Evolutionary conservation across 371 early-diverging fungal genomes (phyloP).

Genomic region (Circinella minor): DNA sequence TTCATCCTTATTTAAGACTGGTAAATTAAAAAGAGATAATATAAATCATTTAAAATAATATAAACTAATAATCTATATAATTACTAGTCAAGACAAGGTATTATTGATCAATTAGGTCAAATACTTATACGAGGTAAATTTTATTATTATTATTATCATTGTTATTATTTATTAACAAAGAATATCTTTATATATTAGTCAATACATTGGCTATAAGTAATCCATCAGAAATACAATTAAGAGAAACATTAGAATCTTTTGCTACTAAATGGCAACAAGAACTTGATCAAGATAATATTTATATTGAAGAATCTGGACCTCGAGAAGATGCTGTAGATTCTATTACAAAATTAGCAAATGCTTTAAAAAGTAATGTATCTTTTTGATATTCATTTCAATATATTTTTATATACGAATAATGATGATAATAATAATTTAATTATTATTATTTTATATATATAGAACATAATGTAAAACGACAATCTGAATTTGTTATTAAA

Average conservation of each 20-base stretch:
- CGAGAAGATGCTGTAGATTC: conserved; percentile 14
- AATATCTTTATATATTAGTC: background rate
- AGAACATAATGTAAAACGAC: background rate
- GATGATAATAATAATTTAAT: too few relatives aligned
- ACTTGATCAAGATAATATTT: background rate
- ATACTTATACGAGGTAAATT: conserved; percentile 9
- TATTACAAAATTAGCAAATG: conserved; percentile 1
- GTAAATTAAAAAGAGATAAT: background rate
- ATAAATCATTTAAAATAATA: too few relatives aligned
- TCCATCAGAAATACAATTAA: background rate
- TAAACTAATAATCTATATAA: background rate
- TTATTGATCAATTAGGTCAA: conserved; percentile 4
- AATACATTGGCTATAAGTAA: conserved; percentile 2
- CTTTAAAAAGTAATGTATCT: conserved; percentile 8
- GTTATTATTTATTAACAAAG: background rate
- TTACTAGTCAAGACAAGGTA: conserved; percentile 10
- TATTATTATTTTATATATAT: too few relatives aligned
- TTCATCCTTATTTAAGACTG: conserved; percentile 12
- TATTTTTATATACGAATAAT: too few relatives aligned
- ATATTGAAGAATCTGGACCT: background rate
- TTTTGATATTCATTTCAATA: too few relatives aligned
- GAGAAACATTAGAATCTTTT: conserved; percentile 3
- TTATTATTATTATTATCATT: background rate
- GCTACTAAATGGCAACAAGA: conserved; percentile 7
- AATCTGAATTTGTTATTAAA: conserved; percentile 4